A percentile compares a stretch with the other conserved stretches of the same genome.
Conservation (phyloP, 345 rosid genomes). For the Acer saccharum region DNA sequence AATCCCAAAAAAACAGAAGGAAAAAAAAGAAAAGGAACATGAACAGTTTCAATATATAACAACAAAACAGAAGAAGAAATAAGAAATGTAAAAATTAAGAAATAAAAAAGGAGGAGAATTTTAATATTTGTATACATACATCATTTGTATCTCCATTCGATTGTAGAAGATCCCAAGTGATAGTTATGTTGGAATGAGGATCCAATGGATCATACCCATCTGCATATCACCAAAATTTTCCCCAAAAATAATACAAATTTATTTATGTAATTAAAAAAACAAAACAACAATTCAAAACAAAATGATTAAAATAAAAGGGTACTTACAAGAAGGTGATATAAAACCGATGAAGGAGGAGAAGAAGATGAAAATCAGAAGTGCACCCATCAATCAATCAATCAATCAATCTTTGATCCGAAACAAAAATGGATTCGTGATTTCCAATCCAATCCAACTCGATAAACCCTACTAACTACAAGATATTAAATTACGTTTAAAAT, state of each 20-base stretch:
- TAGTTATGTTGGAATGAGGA: slow-evolving; percentile 67
- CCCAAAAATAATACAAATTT: neutral
- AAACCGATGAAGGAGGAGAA: slow-evolving; percentile 18
- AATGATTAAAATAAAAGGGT: neutral
- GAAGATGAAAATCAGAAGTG: slow-evolving; percentile 27
- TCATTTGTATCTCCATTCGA: slow-evolving; percentile 32
- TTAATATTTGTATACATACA: slow-evolving; percentile 34
- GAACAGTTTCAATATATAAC: no score
- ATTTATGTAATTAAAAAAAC: neutral
- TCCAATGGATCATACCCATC: slow-evolving; percentile 89
- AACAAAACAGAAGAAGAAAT: neutral
- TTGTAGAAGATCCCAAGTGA: slow-evolving; percentile 81
- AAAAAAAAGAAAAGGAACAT: no score
- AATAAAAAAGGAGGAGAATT: no score
- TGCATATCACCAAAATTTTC: slow-evolving; percentile 31
- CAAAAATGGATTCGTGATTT: neutral
- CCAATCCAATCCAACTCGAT: no score
- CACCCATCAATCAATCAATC: slow-evolving; percentile 28
- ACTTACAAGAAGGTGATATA: slow-evolving; percentile 48
- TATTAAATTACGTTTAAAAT: no score
- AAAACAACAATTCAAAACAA: neutral
- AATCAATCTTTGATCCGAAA: slow-evolving; percentile 19
- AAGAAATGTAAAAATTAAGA: no score
- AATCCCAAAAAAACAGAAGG: no score
- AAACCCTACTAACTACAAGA: no score